Base-by-base conservation (phyloP, 2,329 filamentous ascomycete genomes). In the Phoma sp. region DNA sequence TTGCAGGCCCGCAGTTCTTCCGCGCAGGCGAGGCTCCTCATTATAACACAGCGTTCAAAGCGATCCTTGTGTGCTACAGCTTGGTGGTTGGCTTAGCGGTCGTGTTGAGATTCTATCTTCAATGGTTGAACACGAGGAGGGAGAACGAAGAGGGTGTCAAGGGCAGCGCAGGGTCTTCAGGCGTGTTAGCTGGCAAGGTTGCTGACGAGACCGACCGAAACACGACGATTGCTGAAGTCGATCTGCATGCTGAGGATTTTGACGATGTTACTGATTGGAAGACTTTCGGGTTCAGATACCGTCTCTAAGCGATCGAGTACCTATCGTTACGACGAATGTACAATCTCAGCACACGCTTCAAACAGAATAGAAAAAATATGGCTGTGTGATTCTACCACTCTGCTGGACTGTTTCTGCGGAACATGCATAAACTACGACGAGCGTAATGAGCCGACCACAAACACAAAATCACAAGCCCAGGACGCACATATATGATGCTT, bases 41-140 rank as follows among this genome's bases (percentile, higher is more conserved):
- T 17, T 53, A 47, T n/a, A 47, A 52, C n/a, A 36, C 43, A 2
- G 50, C 37, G 14, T 47, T 53, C 18, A 47, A 28, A n/a, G 50
- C 50, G 4, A 53, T 53, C 9, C 21, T 52, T 10, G 23, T 47
- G 5, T 52, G 70, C 43, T 69, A 71, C 17, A 65, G 64, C 9
- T 65, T 74, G 1, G 69, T 72, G 0, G 59, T 74, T 0, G 61
- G 77, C n/a, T 72, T 6, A 66, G 55, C 61, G 0, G 26, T 63
- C 1, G 33, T 56, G 6, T 29, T 67, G 39, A 54, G 66, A 29
- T 53, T 42, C 23, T 67, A 66, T 34, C 38, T 67, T 21, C 52
- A 62, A 30, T 60, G 59, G 58, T 21, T 62, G 15, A 67, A 68
- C 21, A 39, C 14, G 25, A 67, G 59, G 50, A 60, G 61, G 38